Evolutionary conservation across 1,284 basidiomycete species (phyloP).

Genomic region (Coniferiporia weirii): DNA sequence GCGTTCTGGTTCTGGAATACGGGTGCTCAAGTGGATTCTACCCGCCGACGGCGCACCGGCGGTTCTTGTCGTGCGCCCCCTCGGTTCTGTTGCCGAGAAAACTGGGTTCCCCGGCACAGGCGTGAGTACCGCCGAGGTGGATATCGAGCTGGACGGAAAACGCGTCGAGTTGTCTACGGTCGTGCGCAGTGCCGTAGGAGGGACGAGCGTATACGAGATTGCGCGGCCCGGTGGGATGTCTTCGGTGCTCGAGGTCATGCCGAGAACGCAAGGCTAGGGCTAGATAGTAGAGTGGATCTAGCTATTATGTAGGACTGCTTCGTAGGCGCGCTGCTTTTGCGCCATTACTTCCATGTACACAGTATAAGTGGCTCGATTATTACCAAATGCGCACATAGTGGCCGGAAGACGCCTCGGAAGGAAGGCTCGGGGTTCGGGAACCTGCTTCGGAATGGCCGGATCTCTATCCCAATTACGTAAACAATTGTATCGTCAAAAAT

Average conservation of each 20-base stretch:
- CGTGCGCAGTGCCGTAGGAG: background rate
- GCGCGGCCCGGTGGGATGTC: background rate
- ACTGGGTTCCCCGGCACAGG: background rate
- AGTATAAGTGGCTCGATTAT: no score
- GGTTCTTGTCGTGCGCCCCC: background rate
- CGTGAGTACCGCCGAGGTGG: background rate
- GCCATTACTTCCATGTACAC: no score
- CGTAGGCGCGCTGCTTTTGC: no score
- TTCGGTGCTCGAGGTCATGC: background rate
- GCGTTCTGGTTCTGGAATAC: background rate
- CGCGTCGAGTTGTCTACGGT: background rate
- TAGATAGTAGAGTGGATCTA: no score
- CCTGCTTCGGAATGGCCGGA: no score
- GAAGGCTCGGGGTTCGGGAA: no score
- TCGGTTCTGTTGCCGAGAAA: no score
- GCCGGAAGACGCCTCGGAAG: no score
- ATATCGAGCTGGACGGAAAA: slow-evolving; percentile 3
- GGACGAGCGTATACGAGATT: slow-evolving; percentile 1
- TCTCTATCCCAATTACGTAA: no score
- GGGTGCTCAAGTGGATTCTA: slow-evolving; percentile 1
- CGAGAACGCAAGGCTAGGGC: background rate
- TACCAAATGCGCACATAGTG: no score
- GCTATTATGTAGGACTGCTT: no score
- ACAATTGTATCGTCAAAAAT: no score
- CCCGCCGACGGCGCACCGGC: background rate